phyloP scores from a whole-genome alignment of 768 basidiomycete genomes.

The Lactarius hatsudake region DNA sequence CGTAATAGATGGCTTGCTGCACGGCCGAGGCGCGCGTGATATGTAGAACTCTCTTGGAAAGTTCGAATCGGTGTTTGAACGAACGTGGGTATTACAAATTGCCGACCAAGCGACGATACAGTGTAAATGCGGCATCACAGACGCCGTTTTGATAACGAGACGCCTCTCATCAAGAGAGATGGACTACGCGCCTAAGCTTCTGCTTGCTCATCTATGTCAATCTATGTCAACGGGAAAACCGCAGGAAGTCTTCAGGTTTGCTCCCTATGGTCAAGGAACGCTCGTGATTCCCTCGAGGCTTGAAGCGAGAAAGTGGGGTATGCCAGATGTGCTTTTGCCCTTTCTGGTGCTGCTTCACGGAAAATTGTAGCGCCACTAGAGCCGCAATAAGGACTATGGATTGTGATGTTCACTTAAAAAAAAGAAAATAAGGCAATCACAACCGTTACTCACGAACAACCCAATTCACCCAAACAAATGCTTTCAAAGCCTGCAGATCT shows the following conservation, averaged over 20 bases:
- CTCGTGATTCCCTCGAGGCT: slow-evolving; percentile 31
- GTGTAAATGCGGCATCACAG: no score
- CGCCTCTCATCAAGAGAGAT: slow-evolving; percentile 5
- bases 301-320: slow-evolving; percentile 50
- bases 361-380: slow-evolving; percentile 43
- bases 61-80: no score
- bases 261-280: background rate
- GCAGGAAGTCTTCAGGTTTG: slow-evolving; percentile 2
- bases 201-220: background rate
- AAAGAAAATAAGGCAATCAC: background rate
- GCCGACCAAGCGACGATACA: no score
- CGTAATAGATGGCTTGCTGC: no score
- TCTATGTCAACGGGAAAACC: slow-evolving; percentile 8
- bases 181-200: background rate
- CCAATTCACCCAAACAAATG: slow-evolving; percentile 60
- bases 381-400: slow-evolving; percentile 44
- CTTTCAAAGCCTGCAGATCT: slow-evolving; percentile 52
- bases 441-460: slow-evolving; percentile 42
- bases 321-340: slow-evolving; percentile 54
- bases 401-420: background rate
- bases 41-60: no score
- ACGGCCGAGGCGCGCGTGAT: no score
- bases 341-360: slow-evolving; percentile 41
- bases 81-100: no score
- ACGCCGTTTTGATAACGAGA: background rate